These are phyloP conservation scores for Porcisia hertigi DNA, from an alignment of 208 protist species.

Conservation along the genomic window DNA sequence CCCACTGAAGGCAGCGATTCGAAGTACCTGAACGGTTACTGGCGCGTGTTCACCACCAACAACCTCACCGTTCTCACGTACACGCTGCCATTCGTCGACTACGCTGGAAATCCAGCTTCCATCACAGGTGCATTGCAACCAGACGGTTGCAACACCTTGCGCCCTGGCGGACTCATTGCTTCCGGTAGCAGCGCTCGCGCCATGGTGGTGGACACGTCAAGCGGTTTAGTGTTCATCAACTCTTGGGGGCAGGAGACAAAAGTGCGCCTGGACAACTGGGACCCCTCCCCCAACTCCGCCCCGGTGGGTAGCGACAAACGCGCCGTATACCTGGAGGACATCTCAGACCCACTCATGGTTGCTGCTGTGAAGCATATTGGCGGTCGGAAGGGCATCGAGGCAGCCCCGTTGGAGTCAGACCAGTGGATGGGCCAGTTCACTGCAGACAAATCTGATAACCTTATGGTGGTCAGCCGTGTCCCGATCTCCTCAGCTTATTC, in stretches of 20 bases:
- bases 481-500: conserved; percentile 4
- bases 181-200: conserved; percentile 10
- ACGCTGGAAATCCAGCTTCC: conserved; percentile 38
- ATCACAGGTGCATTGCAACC: conserved; percentile 44
- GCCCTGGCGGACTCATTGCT: conserved; percentile 5
- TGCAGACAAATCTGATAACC: neutral
- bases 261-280: conserved; percentile 51
- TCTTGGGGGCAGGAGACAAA: conserved; percentile 26
- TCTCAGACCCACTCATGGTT: conserved; percentile 26
- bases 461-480: conserved; percentile 8
- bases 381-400: conserved; percentile 19
- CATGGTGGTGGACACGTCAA: conserved; percentile 44
- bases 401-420: conserved; percentile 1
- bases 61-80: conserved; percentile 55
- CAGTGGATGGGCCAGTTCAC: conserved; percentile 20
- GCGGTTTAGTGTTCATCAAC: conserved; percentile 40
- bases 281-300: conserved; percentile 16
- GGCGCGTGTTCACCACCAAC: conserved; percentile 19
- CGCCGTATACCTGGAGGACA: conserved; percentile 18
- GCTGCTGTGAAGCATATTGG: conserved; percentile 26
- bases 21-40: conserved; percentile 8
- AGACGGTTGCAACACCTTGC: conserved; percentile 20
- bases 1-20: neutral
- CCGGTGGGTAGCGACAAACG: neutral
- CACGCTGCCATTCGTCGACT: conserved; percentile 61